Evolutionary conservation across 306 rosid genomes (phyloP).

Genomic region (Malus sieversii): DNA sequence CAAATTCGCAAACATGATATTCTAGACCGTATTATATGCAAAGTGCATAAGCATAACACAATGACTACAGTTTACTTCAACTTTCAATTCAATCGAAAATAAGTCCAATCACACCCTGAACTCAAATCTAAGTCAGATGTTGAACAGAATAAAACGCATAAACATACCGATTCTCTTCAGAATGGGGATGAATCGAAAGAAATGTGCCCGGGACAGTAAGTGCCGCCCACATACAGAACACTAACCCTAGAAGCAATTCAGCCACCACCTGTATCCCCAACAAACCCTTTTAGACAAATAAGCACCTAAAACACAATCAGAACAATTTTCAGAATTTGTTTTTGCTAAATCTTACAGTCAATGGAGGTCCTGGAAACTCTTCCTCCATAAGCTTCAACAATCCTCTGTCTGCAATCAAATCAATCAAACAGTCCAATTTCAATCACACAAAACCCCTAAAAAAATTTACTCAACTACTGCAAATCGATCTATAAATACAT

Average conservation of each 20-base stretch:
- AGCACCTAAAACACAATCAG: neutral
- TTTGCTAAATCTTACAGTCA: constrained; percentile 33
- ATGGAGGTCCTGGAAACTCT: constrained; percentile 85
- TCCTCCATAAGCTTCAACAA: constrained; percentile 82
- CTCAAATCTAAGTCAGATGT: neutral
- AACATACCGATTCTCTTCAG: constrained; percentile 75
- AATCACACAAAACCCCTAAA: neutral
- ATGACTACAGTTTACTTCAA: neutral
- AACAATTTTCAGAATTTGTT: neutral
- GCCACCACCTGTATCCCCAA: constrained; percentile 45
- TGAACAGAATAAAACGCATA: neutral
- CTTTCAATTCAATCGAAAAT: neutral
- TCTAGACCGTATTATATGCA: neutral
- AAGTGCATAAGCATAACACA: neutral
- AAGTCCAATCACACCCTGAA: constrained; percentile 6
- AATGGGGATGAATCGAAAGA: constrained; percentile 58
- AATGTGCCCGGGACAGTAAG: constrained; percentile 65
- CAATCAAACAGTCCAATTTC: constrained; percentile 7
- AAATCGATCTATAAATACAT: neutral
- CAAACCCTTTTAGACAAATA: neutral
- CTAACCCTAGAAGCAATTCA: constrained; percentile 57
- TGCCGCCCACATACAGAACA: constrained; percentile 68
- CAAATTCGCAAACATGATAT: neutral
- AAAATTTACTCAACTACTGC: neutral
- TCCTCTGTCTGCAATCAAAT: constrained; percentile 54